Evolutionary conservation across 148 eudicot genomes (phyloP).

Genomic region (Diospyros kaki): DNA sequence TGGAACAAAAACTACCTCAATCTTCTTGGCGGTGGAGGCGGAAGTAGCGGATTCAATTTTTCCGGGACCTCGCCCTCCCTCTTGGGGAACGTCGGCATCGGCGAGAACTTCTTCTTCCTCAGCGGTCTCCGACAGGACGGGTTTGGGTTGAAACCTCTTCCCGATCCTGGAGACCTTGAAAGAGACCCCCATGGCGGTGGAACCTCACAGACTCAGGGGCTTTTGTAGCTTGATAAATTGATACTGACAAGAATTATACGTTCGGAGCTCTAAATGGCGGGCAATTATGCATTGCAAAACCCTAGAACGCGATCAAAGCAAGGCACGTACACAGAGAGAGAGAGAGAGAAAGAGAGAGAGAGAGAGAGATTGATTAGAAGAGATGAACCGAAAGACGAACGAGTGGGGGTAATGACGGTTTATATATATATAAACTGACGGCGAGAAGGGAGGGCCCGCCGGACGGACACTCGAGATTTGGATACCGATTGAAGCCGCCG

Average conservation of each 20-base stretch:
- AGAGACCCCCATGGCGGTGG: conserved; percentile 61
- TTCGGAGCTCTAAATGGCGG: not conserved
- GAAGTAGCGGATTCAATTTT: conserved; percentile 20
- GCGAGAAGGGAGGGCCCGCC: too few species aligned
- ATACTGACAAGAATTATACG: not conserved
- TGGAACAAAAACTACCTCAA: conserved; percentile 17
- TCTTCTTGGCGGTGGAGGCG: conserved; percentile 22
- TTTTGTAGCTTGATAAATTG: not conserved
- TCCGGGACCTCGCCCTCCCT: conserved; percentile 21
- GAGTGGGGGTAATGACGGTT: too few species aligned
- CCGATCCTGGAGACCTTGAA: conserved; percentile 78
- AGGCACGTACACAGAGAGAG: not conserved
- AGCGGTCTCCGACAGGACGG: conserved; percentile 26
- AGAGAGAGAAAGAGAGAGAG: not conserved
- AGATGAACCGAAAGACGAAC: too few species aligned
- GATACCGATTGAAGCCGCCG: too few species aligned
- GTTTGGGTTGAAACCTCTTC: conserved; percentile 49
- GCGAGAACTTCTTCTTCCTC: conserved; percentile 16
- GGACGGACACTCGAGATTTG: too few species aligned
- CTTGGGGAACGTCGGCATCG: conserved; percentile 9
- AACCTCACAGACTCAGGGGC: not conserved
- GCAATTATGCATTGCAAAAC: not conserved
- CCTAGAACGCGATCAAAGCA: not conserved
- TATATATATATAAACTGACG: too few species aligned
- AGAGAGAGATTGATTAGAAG: not conserved